These are phyloP conservation scores for Hordeum marinum DNA, from an alignment of 176 grass and related monocot species.

Conservation along the genomic window DNA sequence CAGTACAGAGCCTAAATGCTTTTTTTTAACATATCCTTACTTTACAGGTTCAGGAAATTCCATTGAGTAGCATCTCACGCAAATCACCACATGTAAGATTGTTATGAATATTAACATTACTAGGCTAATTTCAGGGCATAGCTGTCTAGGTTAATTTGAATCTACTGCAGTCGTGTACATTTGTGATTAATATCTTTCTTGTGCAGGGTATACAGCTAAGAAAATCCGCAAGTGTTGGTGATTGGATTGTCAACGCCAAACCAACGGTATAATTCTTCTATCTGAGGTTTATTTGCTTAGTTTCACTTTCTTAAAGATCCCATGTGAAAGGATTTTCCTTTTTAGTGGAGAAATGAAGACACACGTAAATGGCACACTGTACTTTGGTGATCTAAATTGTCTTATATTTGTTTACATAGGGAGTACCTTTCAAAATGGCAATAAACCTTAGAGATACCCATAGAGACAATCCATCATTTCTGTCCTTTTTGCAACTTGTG, in stretches of 20 bases:
- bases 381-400: background rate
- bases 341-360: background rate
- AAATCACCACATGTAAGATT: slow-evolving; percentile 69
- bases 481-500: background rate
- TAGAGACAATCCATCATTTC: background rate
- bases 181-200: slow-evolving; percentile 21
- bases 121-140: slow-evolving; percentile 26
- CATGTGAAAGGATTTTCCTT: background rate
- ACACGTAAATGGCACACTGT: background rate
- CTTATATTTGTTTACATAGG: no score
- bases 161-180: background rate
- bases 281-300: slow-evolving; percentile 1
- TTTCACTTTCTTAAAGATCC: background rate
- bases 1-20: background rate
- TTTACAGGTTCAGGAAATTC: slow-evolving; percentile 65
- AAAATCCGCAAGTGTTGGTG: slow-evolving; percentile 98
- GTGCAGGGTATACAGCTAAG: slow-evolving; percentile 63
- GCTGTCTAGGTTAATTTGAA: slow-evolving; percentile 2
- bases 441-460: background rate
- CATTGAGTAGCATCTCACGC: slow-evolving; percentile 44
- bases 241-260: slow-evolving; percentile 63
- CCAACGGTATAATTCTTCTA: slow-evolving; percentile 60
- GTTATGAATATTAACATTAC: background rate
- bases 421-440: background rate
- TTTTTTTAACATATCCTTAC: background rate